Conservation (phyloP, 805 yeast genomes). For the Clavispora vitiphila region DNA sequence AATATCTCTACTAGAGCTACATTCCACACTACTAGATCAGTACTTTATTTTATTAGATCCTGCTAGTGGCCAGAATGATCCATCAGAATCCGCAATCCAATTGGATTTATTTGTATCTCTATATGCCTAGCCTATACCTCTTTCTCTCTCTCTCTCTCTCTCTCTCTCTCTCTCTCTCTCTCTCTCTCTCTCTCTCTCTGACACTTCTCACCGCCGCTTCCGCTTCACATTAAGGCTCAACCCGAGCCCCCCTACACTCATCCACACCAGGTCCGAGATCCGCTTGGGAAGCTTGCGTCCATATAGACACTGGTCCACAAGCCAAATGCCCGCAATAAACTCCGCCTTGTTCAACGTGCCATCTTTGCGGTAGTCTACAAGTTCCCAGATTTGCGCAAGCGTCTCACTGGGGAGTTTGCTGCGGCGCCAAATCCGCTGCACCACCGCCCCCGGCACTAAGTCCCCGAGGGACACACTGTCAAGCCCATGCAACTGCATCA, state of each 20-base stretch:
- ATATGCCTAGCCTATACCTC: too few relatives aligned
- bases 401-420: conserved; percentile 65
- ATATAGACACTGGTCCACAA: conserved; percentile 91
- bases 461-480: conserved; percentile 23
- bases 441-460: conserved; percentile 57
- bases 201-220: conserved; percentile 19
- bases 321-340: conserved; percentile 96
- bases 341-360: conserved; percentile 77
- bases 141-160: neutral
- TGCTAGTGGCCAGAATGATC: too few relatives aligned
- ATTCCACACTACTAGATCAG: too few relatives aligned
- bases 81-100: too few relatives aligned
- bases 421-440: conserved; percentile 74
- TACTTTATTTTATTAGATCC: too few relatives aligned
- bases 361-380: conserved; percentile 62
- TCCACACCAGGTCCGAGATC: conserved; percentile 72
- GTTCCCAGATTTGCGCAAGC: conserved; percentile 57
- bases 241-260: conserved; percentile 57
- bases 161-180: neutral
- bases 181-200: too few relatives aligned
- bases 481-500: conserved; percentile 26
- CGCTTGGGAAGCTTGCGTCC: conserved; percentile 82
- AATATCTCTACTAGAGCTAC: too few relatives aligned
- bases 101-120: too few relatives aligned
- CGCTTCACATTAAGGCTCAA: conserved; percentile 34